Evolutionary conservation across 352 stramenopile species (phyloP).

Genomic region (Globisporangium polare): DNA sequence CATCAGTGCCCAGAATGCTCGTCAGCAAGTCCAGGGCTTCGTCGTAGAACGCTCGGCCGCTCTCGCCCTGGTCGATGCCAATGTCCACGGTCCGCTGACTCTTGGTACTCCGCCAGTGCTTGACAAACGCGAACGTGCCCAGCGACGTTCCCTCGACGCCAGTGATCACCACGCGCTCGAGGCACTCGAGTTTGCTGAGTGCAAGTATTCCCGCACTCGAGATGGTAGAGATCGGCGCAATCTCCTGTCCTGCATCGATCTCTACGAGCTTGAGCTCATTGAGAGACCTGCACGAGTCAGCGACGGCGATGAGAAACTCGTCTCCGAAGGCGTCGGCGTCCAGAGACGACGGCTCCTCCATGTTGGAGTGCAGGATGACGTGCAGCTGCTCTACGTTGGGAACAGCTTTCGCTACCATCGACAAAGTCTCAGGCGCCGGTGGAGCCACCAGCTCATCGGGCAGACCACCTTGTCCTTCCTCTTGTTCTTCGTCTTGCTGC

Average conservation of each 20-base stretch:
- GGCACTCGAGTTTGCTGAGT: not conserved
- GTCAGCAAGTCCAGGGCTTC: constrained; percentile 10
- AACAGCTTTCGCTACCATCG: not conserved
- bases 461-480: not conserved
- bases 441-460: constrained; percentile 9
- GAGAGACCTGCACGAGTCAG: constrained; percentile 4
- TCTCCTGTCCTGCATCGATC: constrained; percentile 6
- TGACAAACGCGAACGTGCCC: constrained; percentile 6
- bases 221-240: constrained; percentile 11
- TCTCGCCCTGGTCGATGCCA: constrained; percentile 11
- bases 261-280: constrained; percentile 10
- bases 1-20: not conserved
- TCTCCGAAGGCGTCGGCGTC: constrained; percentile 13
- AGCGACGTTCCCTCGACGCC: not conserved
- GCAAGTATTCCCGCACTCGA: not conserved
- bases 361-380: constrained; percentile 14
- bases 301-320: constrained; percentile 5
- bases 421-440: constrained; percentile 9
- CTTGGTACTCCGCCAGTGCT: constrained; percentile 4
- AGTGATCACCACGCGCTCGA: constrained; percentile 10
- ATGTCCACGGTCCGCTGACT: constrained; percentile 13
- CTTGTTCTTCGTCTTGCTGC: not conserved
- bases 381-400: constrained; percentile 6
- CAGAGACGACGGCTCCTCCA: constrained; percentile 1
- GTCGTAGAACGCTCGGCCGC: constrained; percentile 9